Conservation (phyloP, 805 yeast genomes). For the Yamadazyma scolyti region DNA sequence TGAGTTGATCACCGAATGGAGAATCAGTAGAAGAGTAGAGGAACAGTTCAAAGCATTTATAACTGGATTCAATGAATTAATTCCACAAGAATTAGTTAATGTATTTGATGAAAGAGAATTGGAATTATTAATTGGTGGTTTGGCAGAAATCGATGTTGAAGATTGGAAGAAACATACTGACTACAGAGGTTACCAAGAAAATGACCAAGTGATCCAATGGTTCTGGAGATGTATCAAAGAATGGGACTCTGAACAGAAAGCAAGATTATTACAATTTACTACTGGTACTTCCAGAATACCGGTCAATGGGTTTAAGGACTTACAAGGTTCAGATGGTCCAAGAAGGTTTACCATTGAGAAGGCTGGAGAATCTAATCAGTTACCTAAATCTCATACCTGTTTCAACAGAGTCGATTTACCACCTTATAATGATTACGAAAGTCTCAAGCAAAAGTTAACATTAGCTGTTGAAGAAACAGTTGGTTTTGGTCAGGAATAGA, state of each 20-base stretch:
- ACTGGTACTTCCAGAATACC: slow-evolving; percentile 99
- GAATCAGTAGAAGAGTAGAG: slow-evolving; percentile 86
- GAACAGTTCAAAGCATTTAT: slow-evolving; percentile 95
- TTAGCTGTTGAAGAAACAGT: slow-evolving; percentile 98
- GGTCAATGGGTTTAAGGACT: slow-evolving; percentile 96
- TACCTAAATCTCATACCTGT: slow-evolving; percentile 98
- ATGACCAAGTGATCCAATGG: slow-evolving; percentile 97
- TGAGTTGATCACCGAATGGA: slow-evolving; percentile 94
- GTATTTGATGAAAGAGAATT: slow-evolving; percentile 98
- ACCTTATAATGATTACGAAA: slow-evolving; percentile 80
- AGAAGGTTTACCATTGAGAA: slow-evolving; percentile 97
- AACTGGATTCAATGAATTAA: slow-evolving; percentile 95
- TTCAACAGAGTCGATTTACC: slow-evolving; percentile 98
- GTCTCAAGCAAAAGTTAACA: slow-evolving; percentile 83
- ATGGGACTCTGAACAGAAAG: slow-evolving; percentile 97
- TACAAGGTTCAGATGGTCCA: slow-evolving; percentile 99
- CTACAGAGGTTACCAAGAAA: slow-evolving; percentile 95
- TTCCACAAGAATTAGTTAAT: slow-evolving; percentile 93
- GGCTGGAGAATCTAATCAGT: slow-evolving; percentile 89
- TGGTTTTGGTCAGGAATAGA: slow-evolving; percentile 95
- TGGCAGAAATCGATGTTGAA: slow-evolving; percentile 95
- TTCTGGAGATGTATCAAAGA: slow-evolving; percentile 92
- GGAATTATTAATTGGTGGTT: slow-evolving; percentile 95
- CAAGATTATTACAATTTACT: slow-evolving; percentile 91
- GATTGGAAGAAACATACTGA: slow-evolving; percentile 99